phyloP scores from a whole-genome alignment of 176 grass and related monocot genomes.

The Avena atlantica region DNA sequence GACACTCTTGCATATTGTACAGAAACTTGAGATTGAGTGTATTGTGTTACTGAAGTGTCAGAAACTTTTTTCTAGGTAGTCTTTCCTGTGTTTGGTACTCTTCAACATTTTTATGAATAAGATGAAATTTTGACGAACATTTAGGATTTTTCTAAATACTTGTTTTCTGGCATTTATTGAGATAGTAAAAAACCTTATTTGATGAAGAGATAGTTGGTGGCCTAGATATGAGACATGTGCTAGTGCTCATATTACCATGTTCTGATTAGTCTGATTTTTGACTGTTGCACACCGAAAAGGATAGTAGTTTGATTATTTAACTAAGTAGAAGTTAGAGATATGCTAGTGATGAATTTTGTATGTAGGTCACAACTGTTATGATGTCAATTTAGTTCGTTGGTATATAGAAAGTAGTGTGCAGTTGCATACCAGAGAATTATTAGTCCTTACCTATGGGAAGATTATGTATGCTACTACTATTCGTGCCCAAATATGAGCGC shows the following conservation, averaged over 20 bases:
- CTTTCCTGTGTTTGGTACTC: background rate
- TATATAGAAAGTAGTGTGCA: background rate
- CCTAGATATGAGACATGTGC: background rate
- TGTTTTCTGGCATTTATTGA: background rate
- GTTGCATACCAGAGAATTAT: background rate
- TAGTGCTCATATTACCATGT: background rate
- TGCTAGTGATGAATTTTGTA: background rate
- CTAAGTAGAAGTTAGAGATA: background rate
- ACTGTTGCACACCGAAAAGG: background rate
- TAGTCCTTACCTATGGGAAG: background rate
- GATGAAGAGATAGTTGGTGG: background rate
- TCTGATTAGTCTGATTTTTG: too few relatives aligned
- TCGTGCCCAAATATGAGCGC: background rate
- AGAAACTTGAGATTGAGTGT: slow-evolving; percentile 17
- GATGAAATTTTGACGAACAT: too few relatives aligned
- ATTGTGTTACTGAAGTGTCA: background rate
- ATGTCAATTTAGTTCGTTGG: background rate
- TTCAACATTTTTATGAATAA: background rate
- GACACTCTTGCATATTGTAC: background rate
- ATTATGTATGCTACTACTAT: background rate
- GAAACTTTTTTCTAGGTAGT: background rate
- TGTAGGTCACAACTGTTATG: background rate
- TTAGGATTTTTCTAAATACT: background rate
- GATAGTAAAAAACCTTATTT: background rate
- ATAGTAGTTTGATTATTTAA: slow-evolving; percentile 1